Percentiles rank a stretch among this genome's conserved stretches.
These are phyloP conservation scores for Ceratobasidium sp. DNA, from an alignment of 1,284 basidiomycete genomes.

Conservation along the genomic window DNA sequence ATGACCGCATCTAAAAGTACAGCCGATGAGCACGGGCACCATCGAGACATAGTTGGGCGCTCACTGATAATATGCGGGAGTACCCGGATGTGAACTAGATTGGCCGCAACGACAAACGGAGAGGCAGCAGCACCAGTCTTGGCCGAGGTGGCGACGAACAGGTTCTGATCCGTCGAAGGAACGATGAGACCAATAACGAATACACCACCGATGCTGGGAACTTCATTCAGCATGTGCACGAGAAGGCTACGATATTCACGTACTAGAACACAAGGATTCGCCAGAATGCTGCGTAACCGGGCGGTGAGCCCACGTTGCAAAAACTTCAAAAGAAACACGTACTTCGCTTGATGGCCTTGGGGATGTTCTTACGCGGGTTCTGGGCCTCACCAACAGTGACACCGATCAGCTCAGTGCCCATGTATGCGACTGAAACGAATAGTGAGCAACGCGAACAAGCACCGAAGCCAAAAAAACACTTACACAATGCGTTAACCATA, in stretches of 20 bases:
- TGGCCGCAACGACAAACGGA: slow-evolving; percentile 70
- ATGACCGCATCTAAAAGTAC: slow-evolving; percentile 38
- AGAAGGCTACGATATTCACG: slow-evolving; percentile 15
- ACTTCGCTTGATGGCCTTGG: slow-evolving; percentile 49
- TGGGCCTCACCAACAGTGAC: slow-evolving; percentile 56
- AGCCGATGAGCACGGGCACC: slow-evolving; percentile 44
- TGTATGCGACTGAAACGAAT: slow-evolving; percentile 57
- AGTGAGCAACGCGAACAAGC: slow-evolving; percentile 49
- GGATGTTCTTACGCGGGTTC: slow-evolving; percentile 66
- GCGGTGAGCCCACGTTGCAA: background rate
- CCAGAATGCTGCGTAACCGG: slow-evolving; percentile 53
- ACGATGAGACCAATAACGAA: slow-evolving; percentile 73
- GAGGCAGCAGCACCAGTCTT: slow-evolving; percentile 72
- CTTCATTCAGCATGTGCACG: background rate
- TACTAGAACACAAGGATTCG: slow-evolving; percentile 74
- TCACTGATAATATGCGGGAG: slow-evolving; percentile 58
- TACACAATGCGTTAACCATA: slow-evolving; percentile 47
- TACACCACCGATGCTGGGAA: slow-evolving; percentile 59
- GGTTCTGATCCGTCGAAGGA: slow-evolving; percentile 52
- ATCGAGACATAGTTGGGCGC: slow-evolving; percentile 47
- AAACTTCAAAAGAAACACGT: background rate
- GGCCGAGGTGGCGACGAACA: slow-evolving; percentile 65
- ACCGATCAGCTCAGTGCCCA: slow-evolving; percentile 64
- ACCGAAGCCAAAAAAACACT: slow-evolving; percentile 17
- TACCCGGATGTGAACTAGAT: slow-evolving; percentile 54